Evolutionary conservation across 129 eudicot species (phyloP), one percentile per base, ranked within the genome.

Genomic region (Artemisia tridentata): DNA sequence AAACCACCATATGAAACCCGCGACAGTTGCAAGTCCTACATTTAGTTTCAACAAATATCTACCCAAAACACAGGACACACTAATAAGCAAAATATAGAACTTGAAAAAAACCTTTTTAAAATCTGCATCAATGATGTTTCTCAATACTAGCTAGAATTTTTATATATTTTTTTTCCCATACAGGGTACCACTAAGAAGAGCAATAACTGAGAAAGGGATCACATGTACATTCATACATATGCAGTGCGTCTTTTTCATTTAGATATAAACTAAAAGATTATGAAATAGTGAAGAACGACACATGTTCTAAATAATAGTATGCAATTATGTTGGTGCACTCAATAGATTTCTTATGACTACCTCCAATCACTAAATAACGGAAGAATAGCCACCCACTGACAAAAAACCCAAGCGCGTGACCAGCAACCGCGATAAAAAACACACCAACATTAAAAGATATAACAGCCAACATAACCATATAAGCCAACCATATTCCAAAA

Each of bases 1-100:
- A 76, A 90, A 95, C 99, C 99, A 95, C 99, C 99, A 95, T 75
- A 95, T 87, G 76, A 95, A 95, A 57, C 99, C 99, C 19, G 95
- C 97, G 47, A 95, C 88, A 70, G 99, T 95, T 63, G 99, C 99
- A 84, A 95, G 93, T 70, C 99, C 97, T 25, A 15, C 14, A 60
- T 61, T 13, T 7, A 50, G 45, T 38, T 51, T 51, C 17, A 51
- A 11, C 56, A 51, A 15, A 51, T 17, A 14, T 15, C 18, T 51
- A 51, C 16, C 55, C 13, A 13, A 3, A 50, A n/a, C 56, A n/a
- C 56, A 51, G 2, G 56, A 61, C 16, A 23, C 43, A 59, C 29
- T 21, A 29, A 58, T 11, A 58, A 58, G 31, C 16, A 58, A 21
- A 58, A 58, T 18, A 58, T 10, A 21, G 38, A 58, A 1, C 41